These are phyloP conservation scores for Talaromyces stipitatus DNA, from an alignment of 495 filamentous ascomycete genomes.

Conservation along the genomic window DNA sequence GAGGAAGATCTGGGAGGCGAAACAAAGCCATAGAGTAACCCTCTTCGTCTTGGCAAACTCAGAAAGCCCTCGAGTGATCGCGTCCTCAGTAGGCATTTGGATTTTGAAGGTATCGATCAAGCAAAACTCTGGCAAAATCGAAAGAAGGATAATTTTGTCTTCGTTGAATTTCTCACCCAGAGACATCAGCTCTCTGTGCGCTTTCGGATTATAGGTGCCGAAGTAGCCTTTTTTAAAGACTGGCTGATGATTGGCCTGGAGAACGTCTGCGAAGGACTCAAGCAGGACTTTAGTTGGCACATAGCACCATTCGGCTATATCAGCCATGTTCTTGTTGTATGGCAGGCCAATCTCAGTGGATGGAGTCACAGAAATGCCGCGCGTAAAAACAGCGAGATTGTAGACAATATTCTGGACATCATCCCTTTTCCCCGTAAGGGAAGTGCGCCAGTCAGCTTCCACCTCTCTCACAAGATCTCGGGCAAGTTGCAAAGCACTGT, in stretches of 20 bases:
- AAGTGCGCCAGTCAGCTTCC: slow-evolving; percentile 12
- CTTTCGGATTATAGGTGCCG: slow-evolving; percentile 21
- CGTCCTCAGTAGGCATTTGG: slow-evolving; percentile 16
- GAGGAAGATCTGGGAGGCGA: slow-evolving; percentile 24
- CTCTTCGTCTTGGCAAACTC: slow-evolving; percentile 20
- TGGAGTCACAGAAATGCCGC: slow-evolving; percentile 12
- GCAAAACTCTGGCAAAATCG: slow-evolving; percentile 24
- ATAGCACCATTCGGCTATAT: slow-evolving; percentile 23
- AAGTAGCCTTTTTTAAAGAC: slow-evolving; percentile 24
- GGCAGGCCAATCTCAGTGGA: slow-evolving; percentile 21
- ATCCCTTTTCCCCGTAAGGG: slow-evolving; percentile 5
- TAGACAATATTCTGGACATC: slow-evolving; percentile 15
- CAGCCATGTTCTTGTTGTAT: slow-evolving; percentile 22
- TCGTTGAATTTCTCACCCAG: slow-evolving; percentile 21
- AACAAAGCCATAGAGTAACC: slow-evolving; percentile 21
- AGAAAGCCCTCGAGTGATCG: slow-evolving; percentile 21
- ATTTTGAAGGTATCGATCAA: slow-evolving; percentile 18
- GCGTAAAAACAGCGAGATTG: slow-evolving; percentile 9
- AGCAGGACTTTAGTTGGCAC: slow-evolving; percentile 17
- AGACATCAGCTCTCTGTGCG: slow-evolving; percentile 21
- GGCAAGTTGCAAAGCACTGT: slow-evolving; percentile 22
- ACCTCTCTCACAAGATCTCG: slow-evolving; percentile 15
- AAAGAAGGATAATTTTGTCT: slow-evolving; percentile 23
- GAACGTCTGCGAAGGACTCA: slow-evolving; percentile 18
- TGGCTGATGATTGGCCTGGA: slow-evolving; percentile 17